phyloP scores from a whole-genome alignment of 2,329 filamentous ascomycete species.

The Fusarium burgessii region DNA sequence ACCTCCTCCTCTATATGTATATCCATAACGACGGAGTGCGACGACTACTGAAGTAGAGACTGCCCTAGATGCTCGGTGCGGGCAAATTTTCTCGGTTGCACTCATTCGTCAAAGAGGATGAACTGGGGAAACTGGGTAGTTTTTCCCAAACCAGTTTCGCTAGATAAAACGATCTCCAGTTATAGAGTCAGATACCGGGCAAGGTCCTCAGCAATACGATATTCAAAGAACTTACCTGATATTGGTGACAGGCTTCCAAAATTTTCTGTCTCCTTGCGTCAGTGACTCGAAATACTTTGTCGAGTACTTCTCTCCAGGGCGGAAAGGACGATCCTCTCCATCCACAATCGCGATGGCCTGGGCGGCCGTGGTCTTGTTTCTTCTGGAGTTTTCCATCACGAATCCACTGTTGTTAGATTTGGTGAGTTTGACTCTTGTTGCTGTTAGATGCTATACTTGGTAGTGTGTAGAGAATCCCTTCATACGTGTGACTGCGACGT shows the following conservation, averaged over 20 bases:
- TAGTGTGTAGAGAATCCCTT: neutral
- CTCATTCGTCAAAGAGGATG: neutral
- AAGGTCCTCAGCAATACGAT: neutral
- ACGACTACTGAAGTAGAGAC: neutral
- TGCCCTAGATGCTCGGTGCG: neutral
- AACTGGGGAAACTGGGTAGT: neutral
- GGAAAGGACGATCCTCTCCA: neutral
- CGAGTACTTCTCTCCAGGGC: neutral
- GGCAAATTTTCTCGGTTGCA: neutral
- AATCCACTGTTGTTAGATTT: neutral
- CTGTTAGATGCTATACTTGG: neutral
- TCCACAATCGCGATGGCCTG: neutral
- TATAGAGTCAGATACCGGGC: neutral
- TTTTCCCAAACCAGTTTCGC: neutral
- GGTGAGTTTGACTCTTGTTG: neutral
- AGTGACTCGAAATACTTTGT: neutral
- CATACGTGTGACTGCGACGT: neutral
- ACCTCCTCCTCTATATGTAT: neutral
- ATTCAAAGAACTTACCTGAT: neutral
- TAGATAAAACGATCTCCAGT: neutral
- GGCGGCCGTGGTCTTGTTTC: neutral
- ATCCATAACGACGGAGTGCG: neutral
- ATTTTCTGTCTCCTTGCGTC: neutral
- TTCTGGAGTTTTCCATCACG: neutral
- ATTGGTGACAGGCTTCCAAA: neutral